Base-by-base conservation (phyloP, 345 rosid genomes). In the Ceriops decandra region DNA sequence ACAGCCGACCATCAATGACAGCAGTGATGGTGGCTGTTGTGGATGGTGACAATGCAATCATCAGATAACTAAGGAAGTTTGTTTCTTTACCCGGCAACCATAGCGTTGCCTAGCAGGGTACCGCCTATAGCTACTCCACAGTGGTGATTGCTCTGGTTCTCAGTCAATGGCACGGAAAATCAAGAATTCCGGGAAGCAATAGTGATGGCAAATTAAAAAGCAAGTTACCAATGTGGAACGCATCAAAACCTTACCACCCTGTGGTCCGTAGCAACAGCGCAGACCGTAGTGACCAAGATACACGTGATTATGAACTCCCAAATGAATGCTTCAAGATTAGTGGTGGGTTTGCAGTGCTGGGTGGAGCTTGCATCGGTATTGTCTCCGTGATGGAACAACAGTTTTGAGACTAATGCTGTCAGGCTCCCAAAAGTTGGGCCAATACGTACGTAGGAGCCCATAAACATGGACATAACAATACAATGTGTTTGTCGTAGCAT, bases 251-350 rank as follows among this genome's bases (percentile, higher is more conserved):
- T 16, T 79, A 84, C 90, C 58, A 80, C 85, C 68, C 84, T 68
- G 64, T 74, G 80, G 74, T 82, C 88, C 1, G 84, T 81, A 7
- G 85, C 86, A 0, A 74, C 73, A 0, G 66, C 88, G 6, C 74
- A 76, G 32, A 86, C 66, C 11, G 21, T 56, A 63, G 79, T 77
- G 81, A 83, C 77, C 63, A 82, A 63, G 51, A 77, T 59, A 69
- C 81, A 83, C 49, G 85, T 77, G 62, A 73, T 60, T 31, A 86
- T 75, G 64, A 81, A 82, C 63, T 86, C 88, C 85, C 86, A 84
- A 8, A 52, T 49, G 72, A 79, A 53, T 28, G 87, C 91, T 77
- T 86, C 77, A 52, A 86, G 85, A 69, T 79, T 71, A 30, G 77
- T 28, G 16, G 86, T 84, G 19, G 82, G 31, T 35, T 79, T 72